Conservation (phyloP, 495 filamentous ascomycete genomes). For the Podospora australis region DNA sequence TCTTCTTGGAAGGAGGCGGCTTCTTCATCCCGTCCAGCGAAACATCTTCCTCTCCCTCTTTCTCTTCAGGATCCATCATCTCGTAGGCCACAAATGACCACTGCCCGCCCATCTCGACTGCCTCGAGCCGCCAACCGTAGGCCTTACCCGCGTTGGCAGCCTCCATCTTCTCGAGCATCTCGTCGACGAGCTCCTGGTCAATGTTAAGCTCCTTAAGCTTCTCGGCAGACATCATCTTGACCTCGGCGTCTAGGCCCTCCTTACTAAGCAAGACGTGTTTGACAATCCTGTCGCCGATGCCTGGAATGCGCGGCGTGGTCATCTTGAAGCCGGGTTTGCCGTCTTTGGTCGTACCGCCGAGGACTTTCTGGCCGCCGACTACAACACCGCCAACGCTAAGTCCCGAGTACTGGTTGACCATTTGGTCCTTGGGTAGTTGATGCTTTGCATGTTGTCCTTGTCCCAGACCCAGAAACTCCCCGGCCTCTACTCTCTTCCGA, state of each 20-base stretch:
- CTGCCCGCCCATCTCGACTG: conserved; percentile 38
- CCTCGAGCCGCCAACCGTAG: conserved; percentile 50
- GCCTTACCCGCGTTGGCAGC: conserved; percentile 26
- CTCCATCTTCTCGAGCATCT: conserved; percentile 42
- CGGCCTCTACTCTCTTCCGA: conserved; percentile 47
- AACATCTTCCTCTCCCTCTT: conserved; percentile 35
- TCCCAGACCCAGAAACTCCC: conserved; percentile 43
- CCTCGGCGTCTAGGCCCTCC: conserved; percentile 11
- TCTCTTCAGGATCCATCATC: conserved; percentile 30
- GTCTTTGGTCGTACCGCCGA: conserved; percentile 32
- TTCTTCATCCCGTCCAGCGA: neutral
- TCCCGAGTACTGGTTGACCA: conserved; percentile 23
- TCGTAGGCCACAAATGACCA: conserved; percentile 34
- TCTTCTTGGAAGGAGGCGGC: neutral
- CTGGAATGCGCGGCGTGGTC: conserved; percentile 24
- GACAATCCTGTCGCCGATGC: neutral
- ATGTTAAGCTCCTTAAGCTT: conserved; percentile 64
- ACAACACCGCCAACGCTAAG: conserved; percentile 44
- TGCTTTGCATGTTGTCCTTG: conserved; percentile 35
- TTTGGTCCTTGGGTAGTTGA: conserved; percentile 10
- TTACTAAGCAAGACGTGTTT: conserved; percentile 28
- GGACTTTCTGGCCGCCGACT: conserved; percentile 47
- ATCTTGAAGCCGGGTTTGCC: conserved; percentile 28
- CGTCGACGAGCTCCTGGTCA: conserved; percentile 58
- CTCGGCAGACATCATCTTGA: conserved; percentile 47